These are phyloP conservation scores for Capsella rubella DNA, from an alignment of 441 rosid species.

Conservation along the genomic window DNA sequence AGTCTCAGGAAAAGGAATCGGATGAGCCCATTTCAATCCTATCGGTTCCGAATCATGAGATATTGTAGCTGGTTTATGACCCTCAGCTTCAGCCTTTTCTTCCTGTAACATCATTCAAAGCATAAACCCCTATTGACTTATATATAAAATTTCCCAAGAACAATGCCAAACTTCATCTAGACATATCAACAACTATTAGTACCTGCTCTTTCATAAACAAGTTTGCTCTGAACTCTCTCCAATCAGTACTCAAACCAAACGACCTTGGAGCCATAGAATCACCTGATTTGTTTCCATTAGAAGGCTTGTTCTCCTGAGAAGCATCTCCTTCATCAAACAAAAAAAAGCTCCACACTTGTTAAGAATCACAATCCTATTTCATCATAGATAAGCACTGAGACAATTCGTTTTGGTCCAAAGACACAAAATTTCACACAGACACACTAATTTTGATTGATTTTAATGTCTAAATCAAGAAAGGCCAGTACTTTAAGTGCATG, in stretches of 20 bases:
- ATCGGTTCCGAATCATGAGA: conserved; percentile 60
- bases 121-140: not conserved
- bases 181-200: not conserved
- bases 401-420: too few relatives aligned
- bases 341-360: conserved; percentile 26
- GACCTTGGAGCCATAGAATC: conserved; percentile 64
- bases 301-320: conserved; percentile 57
- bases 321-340: conserved; percentile 62
- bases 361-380: not conserved
- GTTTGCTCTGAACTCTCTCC: conserved; percentile 95
- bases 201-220: conserved; percentile 83
- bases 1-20: conserved; percentile 84
- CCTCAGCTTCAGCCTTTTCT: conserved; percentile 59
- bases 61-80: conserved; percentile 50
- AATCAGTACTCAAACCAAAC: conserved; percentile 56
- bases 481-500: too few relatives aligned
- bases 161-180: conserved; percentile 3
- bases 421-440: too few relatives aligned
- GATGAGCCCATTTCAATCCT: conserved; percentile 89
- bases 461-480: not conserved
- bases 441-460: too few relatives aligned
- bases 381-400: too few relatives aligned
- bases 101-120: conserved; percentile 52
- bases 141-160: not conserved
- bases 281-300: conserved; percentile 62